These are phyloP conservation scores for Tephrocybe sp. DNA, from an alignment of 768 basidiomycete genomes.

Conservation along the genomic window DNA sequence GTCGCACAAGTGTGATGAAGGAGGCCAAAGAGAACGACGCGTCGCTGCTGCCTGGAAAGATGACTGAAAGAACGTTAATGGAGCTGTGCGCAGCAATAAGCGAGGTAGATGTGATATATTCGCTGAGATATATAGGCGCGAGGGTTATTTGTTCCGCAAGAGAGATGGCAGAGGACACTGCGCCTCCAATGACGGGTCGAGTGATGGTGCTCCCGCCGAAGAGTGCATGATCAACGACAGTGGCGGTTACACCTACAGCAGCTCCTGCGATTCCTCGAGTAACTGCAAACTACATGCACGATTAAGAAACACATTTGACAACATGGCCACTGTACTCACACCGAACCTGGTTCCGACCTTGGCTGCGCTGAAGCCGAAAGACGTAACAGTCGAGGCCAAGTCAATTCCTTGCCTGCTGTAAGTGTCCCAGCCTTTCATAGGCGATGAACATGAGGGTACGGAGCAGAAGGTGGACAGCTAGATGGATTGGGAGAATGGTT, in stretches of 20 bases:
- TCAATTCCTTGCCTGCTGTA: constrained; percentile 63
- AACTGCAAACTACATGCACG: constrained; percentile 58
- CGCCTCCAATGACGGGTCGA: constrained; percentile 54
- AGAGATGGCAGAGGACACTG: constrained; percentile 60
- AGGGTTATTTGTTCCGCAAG: constrained; percentile 73
- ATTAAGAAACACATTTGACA: background rate
- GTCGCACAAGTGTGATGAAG: constrained; percentile 76
- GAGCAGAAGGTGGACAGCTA: constrained; percentile 1
- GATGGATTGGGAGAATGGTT: background rate
- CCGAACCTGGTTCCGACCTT: constrained; percentile 70
- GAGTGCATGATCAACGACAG: constrained; percentile 63
- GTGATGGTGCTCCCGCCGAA: constrained; percentile 63
- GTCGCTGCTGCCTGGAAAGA: constrained; percentile 76
- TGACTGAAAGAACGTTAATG: constrained; percentile 68
- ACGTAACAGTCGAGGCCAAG: constrained; percentile 60
- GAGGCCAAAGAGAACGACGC: constrained; percentile 80
- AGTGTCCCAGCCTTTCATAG: constrained; percentile 45
- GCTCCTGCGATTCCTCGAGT: constrained; percentile 60
- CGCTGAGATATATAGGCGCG: constrained; percentile 71
- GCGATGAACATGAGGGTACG: constrained; percentile 15
- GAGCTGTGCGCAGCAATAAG: constrained; percentile 74
- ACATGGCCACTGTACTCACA: constrained; percentile 39
- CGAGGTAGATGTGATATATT: constrained; percentile 76
- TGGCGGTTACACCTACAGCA: constrained; percentile 57
- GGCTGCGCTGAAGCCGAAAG: constrained; percentile 66